Base-by-base conservation (phyloP, 73 alveolate genomes). In the Uronychia setigera region DNA sequence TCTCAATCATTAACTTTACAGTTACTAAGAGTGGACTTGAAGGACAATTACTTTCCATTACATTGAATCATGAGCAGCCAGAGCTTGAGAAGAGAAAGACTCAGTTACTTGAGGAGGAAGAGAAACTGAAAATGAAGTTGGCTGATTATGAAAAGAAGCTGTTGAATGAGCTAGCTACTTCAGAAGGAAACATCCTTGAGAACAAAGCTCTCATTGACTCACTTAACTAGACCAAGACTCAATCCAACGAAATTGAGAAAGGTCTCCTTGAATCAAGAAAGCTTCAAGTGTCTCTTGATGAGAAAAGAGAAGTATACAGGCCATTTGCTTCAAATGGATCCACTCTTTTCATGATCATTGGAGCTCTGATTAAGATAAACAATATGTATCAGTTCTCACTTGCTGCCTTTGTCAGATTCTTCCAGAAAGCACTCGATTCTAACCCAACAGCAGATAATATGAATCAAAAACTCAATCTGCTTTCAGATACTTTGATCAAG, bases 21-120 rank as follows among this genome's bases (percentile, higher is more conserved):
- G 99, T 98, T 0, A 99, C 99, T 0, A 97, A 98, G 92, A 97
- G 99, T 74, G 99, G 99, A 76, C 96, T 99, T 46, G 99, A 99
- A 94, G 99, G 99, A 14, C 98, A 98, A 93, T 97, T 99, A 83
- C 94, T 99, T 32, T 98, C 99, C 0, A 97, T 99, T 58, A 99
- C 99, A 5, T 91, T 99, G 79, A 99, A 99, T 92, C 96, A 95
- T 79, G 99, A 99, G 93, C 98, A 99, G 92, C 99, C 99, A 1
- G 99, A 99, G 92, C 94, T 99, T 80, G 99, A 99, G 90, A 94
- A 96, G 86, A 97, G 97, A 86, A 99, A 98, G 95, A 92, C 99
- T 76, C 95, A 96, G 86, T 91, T 99, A 60, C 93, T 99, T 59
- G 99, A 98, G 89, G 98, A 96, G 84, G 99, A 99, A 89, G 99